Base-by-base conservation (phyloP, 176 grass and related monocot genomes). In the Phyllostachys edulis region DNA sequence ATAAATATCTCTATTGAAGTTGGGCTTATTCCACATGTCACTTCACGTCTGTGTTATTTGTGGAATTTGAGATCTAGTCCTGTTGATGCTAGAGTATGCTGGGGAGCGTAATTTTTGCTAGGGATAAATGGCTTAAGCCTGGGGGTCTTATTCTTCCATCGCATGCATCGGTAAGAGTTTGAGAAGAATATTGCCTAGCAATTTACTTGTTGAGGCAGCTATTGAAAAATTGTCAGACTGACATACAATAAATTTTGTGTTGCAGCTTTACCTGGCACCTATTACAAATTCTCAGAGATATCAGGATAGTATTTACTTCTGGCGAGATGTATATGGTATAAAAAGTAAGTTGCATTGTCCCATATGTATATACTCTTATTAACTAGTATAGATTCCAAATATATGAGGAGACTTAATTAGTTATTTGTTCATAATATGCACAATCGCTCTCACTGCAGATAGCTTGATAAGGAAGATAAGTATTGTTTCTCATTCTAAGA, bases 131-230 rank as follows among this genome's bases (percentile, higher is more conserved):
- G 93, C 96, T 99, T 63, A 96, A 96, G 61, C 85, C 91, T 57
- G 96, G 96, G 55, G 96, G 96, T 54, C 91, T 99, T 89, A 94
- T 99, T 92, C 88, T 99, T 90, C 96, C 96, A 41, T 99, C 96
- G 15, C 96, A 96, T 89, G 96, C 96, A 61, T 87, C 88, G 77
- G 96, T 99, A 96, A 80, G 75, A 78, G 24, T 80, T 66, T 60
- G 36, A 57, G 23, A 73, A 38, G 24, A 64, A 29, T 61, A 79
- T 39, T 57, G 26, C 77, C 12, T 27, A 63, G 34, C 34, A 56
- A 8, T 68, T 62, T 77, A 81, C 74, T 80, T 65, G 61, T 50
- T 72, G 57, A 73, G 63, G 41, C 45, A 59, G 47, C 7, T 80
- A 63, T 40, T 54, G 18, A 57, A 49, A 21, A 80, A 12, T 90